Base-by-base conservation (phyloP, 1,284 basidiomycete species). In the Fomitiporia mediterranea region DNA sequence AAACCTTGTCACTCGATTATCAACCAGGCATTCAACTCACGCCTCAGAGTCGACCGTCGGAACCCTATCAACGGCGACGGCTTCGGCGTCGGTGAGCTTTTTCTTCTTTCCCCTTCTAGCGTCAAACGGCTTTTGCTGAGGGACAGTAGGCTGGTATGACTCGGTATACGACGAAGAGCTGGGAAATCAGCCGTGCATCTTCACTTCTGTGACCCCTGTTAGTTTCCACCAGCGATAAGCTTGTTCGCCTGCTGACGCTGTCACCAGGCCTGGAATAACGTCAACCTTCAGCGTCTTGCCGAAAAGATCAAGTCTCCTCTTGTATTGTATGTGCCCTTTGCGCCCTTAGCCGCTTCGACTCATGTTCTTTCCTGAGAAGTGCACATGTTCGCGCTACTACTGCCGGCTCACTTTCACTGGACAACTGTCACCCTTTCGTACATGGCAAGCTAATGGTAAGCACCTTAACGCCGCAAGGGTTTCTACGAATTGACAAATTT, bases 301-400 rank as follows among this genome's bases (percentile, higher is more conserved):
- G 94, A 97, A 72, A 98, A 97, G 75, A 94, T 96, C 71, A 89
- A 94, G 68, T 94, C 90, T 0, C 91, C 92, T 2, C 76, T 98
- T 25, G 91, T 97, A 50, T 98, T 98, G 89, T 93, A 66, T 65
- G 86, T 43, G 21, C 30, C 19, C 42, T 37, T n/a, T 15, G 9
- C 27, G 47, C 9, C 17, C 51, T 47, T 56, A 15, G 17, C 54
- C 17, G 35, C 51, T 56, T 23, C 25, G 17, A 43, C 49, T 46
- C 35, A 32, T 19, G 3, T 34, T 19, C 17, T 39, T 39, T 51
- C 54, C 43, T 43, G 48, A 38, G 30, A 60, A 93, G 91, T 71
- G 93, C 83, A 1, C 93, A 96, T 73, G 93, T 96, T 57, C 82
- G 93, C 59, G 93, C 93, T 2, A 91, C 91, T 1, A 95, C 93